phyloP scores from a whole-genome alignment of 1,284 basidiomycete species.

The Schizophyllum amplum region DNA sequence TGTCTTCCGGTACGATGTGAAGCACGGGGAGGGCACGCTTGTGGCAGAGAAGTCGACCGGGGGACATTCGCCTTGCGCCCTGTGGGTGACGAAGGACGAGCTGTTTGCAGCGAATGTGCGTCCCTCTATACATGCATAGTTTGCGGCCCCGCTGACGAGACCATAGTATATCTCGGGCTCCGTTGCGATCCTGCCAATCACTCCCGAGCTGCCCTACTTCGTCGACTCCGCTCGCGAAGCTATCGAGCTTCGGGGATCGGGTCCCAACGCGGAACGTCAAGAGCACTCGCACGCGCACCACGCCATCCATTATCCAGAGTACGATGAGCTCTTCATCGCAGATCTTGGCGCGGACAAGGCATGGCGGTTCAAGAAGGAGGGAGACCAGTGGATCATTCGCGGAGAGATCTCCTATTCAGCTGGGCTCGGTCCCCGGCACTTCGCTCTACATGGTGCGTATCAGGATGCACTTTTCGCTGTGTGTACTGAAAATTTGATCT shows the following conservation, averaged over 20 bases:
- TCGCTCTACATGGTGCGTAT: slow-evolving; percentile 48
- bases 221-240: slow-evolving; percentile 17
- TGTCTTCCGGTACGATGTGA: slow-evolving; percentile 41
- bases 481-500: slow-evolving; percentile 3
- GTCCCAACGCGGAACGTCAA: slow-evolving; percentile 57
- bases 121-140: slow-evolving; percentile 4
- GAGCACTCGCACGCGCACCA: slow-evolving; percentile 64
- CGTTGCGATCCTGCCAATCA: slow-evolving; percentile 42
- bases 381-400: slow-evolving; percentile 36
- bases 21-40: slow-evolving; percentile 33
- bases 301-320: slow-evolving; percentile 31
- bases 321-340: slow-evolving; percentile 55
- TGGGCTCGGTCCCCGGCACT: slow-evolving; percentile 64
- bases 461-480: slow-evolving; percentile 4
- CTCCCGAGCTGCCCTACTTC: slow-evolving; percentile 37
- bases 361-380: slow-evolving; percentile 39
- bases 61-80: slow-evolving; percentile 52
- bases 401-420: slow-evolving; percentile 36
- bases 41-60: slow-evolving; percentile 40
- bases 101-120: slow-evolving; percentile 63
- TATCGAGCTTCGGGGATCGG: slow-evolving; percentile 40
- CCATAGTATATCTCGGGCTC: slow-evolving; percentile 54
- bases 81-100: slow-evolving; percentile 41
- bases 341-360: slow-evolving; percentile 65
- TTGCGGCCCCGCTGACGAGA: background rate